Evolutionary conservation across 2,329 filamentous ascomycete species (phyloP).

Genomic region (Fusarium illudens): DNA sequence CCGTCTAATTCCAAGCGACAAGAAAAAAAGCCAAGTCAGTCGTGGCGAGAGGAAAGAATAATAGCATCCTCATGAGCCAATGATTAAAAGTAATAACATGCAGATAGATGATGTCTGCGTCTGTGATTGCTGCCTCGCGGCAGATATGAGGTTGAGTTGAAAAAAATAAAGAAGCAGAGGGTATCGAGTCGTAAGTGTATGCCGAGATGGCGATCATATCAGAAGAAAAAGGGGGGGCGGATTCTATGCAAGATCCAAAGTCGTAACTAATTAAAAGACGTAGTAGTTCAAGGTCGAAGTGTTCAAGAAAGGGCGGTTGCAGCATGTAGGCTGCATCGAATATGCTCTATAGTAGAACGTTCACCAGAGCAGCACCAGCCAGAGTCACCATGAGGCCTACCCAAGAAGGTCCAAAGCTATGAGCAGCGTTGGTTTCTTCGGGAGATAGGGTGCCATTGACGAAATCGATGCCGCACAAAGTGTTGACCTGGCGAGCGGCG

Average conservation of each 20-base stretch:
- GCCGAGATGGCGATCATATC: conserved; percentile 29
- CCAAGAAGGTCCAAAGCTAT: conserved; percentile 30
- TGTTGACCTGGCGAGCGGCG: conserved; percentile 78
- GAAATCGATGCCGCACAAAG: conserved; percentile 66
- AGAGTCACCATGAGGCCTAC: conserved; percentile 21
- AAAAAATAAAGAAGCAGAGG: conserved; percentile 24
- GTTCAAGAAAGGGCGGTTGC: neutral
- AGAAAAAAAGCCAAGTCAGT: neutral
- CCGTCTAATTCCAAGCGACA: conserved; percentile 14
- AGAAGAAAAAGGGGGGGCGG: conserved; percentile 18
- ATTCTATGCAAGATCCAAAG: conserved; percentile 17
- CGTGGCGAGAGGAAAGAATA: conserved; percentile 7
- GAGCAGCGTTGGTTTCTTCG: conserved; percentile 33
- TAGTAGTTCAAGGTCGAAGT: conserved; percentile 1
- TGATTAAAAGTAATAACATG: conserved; percentile 26
- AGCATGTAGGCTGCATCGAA: neutral
- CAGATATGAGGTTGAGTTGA: neutral
- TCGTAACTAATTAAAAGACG: conserved; percentile 31
- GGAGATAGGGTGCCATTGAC: conserved; percentile 64
- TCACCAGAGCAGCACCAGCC: conserved; percentile 23
- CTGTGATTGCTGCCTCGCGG: neutral
- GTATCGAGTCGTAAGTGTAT: conserved; percentile 42
- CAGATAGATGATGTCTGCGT: conserved; percentile 11
- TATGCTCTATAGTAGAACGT: conserved; percentile 29
- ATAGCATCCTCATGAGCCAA: neutral